Evolutionary conservation across 257 asterid species (phyloP).

Genomic region (Solanum sitiens): DNA sequence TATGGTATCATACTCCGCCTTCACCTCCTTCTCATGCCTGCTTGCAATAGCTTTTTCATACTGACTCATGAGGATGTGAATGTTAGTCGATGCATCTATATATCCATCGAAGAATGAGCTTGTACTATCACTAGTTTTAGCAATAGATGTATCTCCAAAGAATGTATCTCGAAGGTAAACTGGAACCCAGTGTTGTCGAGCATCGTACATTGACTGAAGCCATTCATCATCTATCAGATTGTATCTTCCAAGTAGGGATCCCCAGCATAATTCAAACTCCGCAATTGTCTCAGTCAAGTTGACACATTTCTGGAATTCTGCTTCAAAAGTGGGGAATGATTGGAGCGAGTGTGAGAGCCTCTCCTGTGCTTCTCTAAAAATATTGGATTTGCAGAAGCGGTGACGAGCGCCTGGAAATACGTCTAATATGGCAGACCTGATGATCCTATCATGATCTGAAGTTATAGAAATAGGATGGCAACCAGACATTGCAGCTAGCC

Average conservation of each 20-base stretch:
- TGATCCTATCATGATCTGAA: constrained; percentile 68
- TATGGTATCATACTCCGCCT: constrained; percentile 82
- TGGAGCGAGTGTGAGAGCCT: constrained; percentile 61
- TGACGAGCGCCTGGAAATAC: constrained; percentile 69
- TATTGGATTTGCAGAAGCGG: constrained; percentile 90
- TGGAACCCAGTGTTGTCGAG: constrained; percentile 88
- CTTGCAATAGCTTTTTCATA: constrained; percentile 91
- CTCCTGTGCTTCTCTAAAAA: constrained; percentile 84
- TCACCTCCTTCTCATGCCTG: constrained; percentile 90
- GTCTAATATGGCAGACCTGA: constrained; percentile 61
- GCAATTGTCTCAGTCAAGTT: constrained; percentile 58
- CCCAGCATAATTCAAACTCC: constrained; percentile 89
- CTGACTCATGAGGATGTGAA: constrained; percentile 63
- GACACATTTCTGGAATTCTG: constrained; percentile 73
- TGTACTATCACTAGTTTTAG: constrained; percentile 74
- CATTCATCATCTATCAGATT: constrained; percentile 63
- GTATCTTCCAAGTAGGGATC: constrained; percentile 53
- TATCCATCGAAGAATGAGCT: constrained; percentile 90
- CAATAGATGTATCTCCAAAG: constrained; percentile 82
- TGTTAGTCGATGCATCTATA: constrained; percentile 78
- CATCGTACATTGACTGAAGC: constrained; percentile 51
- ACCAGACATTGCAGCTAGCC: constrained; percentile 77
- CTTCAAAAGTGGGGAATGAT: constrained; percentile 59
- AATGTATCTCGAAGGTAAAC: constrained; percentile 68
- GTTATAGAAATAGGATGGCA: constrained; percentile 72